phyloP scores from a whole-genome alignment of 176 grass and related monocot genomes.

The Aegilops tauschii region DNA sequence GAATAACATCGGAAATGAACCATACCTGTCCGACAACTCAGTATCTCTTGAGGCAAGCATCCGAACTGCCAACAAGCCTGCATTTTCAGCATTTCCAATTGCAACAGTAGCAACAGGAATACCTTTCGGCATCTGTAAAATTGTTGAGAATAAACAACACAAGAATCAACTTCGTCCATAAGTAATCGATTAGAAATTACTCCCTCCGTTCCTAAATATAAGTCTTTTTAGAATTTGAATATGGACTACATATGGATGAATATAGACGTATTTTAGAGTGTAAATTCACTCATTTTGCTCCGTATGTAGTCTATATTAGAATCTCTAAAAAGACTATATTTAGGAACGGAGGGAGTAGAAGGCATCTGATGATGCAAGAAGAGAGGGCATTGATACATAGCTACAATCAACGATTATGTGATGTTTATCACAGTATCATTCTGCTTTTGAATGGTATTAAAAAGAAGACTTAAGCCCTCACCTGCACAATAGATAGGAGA shows the following conservation, averaged over 20 bases:
- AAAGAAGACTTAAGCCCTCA: conserved; percentile 29
- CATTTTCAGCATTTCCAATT: conserved; percentile 87
- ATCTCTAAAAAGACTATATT: too few species aligned
- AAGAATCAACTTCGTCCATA: conserved; percentile 7
- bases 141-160: conserved; percentile 10
- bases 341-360: background rate
- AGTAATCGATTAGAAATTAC: background rate
- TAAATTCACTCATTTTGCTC: too few species aligned
- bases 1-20: conserved; percentile 2
- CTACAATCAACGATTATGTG: background rate
- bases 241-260: too few species aligned
- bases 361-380: background rate
- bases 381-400: background rate
- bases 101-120: conserved; percentile 77
- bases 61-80: conserved; percentile 69
- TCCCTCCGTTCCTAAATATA: too few species aligned
- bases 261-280: too few species aligned
- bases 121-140: conserved; percentile 84
- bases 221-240: too few species aligned
- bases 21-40: conserved; percentile 65
- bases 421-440: conserved; percentile 6
- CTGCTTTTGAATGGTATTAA: conserved; percentile 8
- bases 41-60: conserved; percentile 55
- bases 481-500: conserved; percentile 93
- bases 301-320: too few species aligned